Evolutionary conservation across 805 yeast genomes (phyloP).

Genomic region (Myxozyma geophila): DNA sequence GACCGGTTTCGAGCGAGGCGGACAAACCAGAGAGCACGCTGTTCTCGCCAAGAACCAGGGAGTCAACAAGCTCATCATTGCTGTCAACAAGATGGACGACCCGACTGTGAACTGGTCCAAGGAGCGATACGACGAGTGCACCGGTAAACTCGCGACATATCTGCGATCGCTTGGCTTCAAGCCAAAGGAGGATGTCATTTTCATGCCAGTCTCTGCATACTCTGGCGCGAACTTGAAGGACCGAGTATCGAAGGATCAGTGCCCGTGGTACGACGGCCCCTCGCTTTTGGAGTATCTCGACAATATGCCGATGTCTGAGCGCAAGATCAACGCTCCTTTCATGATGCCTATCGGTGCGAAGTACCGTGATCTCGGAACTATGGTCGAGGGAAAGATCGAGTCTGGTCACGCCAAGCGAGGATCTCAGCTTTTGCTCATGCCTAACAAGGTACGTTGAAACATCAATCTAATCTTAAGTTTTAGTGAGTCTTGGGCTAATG

Average conservation of each 20-base stretch:
- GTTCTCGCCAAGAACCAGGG: constrained; percentile 97
- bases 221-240: constrained; percentile 97
- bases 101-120: constrained; percentile 95
- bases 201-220: constrained; percentile 98
- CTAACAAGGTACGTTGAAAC: constrained; percentile 60
- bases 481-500: not conserved
- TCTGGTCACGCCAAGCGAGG: constrained; percentile 90
- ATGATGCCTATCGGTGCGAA: constrained; percentile 95
- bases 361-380: constrained; percentile 95
- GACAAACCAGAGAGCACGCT: constrained; percentile 98
- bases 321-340: constrained; percentile 92
- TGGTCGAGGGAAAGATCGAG: constrained; percentile 98
- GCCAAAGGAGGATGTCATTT: constrained; percentile 77
- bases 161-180: constrained; percentile 84
- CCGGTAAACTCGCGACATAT: constrained; percentile 73
- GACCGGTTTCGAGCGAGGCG: constrained; percentile 98
- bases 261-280: constrained; percentile 96
- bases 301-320: constrained; percentile 74
- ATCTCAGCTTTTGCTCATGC: constrained; percentile 81
- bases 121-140: constrained; percentile 96
- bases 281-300: constrained; percentile 89
- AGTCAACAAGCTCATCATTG: constrained; percentile 90
- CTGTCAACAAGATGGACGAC: constrained; percentile 98
- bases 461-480: not conserved
- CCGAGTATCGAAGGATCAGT: constrained; percentile 66